Evolutionary conservation across 2,329 filamentous ascomycete species (phyloP).

Genomic region (Aspergillus sp.): DNA sequence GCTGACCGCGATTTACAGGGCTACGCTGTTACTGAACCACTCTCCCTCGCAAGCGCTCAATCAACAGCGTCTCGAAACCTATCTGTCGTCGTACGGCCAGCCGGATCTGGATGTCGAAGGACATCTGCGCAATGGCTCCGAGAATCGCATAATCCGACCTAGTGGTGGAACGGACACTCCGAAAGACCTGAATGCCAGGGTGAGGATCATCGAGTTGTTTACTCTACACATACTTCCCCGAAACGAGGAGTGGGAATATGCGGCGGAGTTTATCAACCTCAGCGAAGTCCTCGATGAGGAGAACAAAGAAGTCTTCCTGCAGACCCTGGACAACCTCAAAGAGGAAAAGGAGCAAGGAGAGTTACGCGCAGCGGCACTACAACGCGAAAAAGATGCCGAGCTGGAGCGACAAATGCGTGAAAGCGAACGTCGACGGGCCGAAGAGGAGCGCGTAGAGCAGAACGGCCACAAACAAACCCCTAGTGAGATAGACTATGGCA

Average conservation of each 20-base stretch:
- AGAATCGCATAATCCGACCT: slow-evolving; percentile 31
- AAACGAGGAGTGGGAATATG: slow-evolving; percentile 95
- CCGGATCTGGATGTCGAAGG: slow-evolving; percentile 66
- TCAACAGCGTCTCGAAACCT: slow-evolving; percentile 80
- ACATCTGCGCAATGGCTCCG: slow-evolving; percentile 45
- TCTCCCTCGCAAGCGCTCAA: slow-evolving; percentile 75
- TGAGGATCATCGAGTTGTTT: slow-evolving; percentile 92
- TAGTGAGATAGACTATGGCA: slow-evolving; percentile 63
- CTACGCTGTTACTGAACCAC: slow-evolving; percentile 85
- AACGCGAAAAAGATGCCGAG: slow-evolving; percentile 55
- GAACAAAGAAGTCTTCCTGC: slow-evolving; percentile 77
- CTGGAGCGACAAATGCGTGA: slow-evolving; percentile 41
- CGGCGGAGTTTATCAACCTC: slow-evolving; percentile 79
- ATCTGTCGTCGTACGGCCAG: slow-evolving; percentile 68
- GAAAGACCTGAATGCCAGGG: slow-evolving; percentile 71
- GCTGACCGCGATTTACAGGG: slow-evolving; percentile 46
- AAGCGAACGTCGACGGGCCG: slow-evolving; percentile 36
- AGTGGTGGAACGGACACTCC: slow-evolving; percentile 69
- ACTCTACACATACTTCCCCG: slow-evolving; percentile 88
- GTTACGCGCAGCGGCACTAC: slow-evolving; percentile 53
- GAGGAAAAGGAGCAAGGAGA: slow-evolving; percentile 76
- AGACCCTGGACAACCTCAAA: slow-evolving; percentile 73
- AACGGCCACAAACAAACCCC: slow-evolving; percentile 47
- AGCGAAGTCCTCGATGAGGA: slow-evolving; percentile 89
- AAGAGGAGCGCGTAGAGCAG: slow-evolving; percentile 31